These are phyloP conservation scores for Cystobasidiaceae sp. DNA, from an alignment of 1,284 basidiomycete species.

Conservation along the genomic window DNA sequence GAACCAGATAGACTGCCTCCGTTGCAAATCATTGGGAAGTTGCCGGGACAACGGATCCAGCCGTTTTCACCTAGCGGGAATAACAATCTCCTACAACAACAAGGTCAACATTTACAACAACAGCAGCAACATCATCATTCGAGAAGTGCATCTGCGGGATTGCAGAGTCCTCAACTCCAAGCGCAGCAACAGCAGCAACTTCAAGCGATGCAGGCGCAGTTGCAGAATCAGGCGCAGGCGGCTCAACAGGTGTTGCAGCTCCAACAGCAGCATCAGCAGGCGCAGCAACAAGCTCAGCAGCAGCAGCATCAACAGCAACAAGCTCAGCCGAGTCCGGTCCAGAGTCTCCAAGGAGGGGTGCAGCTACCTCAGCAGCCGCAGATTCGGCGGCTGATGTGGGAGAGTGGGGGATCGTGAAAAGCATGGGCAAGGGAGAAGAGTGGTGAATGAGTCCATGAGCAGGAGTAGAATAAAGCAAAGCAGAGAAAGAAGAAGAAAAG, in stretches of 20 bases:
- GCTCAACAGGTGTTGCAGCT: background rate
- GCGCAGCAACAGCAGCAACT: slow-evolving; percentile 5
- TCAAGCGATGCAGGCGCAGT: background rate
- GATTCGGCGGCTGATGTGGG: slow-evolving; percentile 27
- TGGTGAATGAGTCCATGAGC: background rate
- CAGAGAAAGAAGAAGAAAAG: no score
- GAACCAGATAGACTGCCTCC: slow-evolving; percentile 37
- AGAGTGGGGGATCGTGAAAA: slow-evolving; percentile 11
- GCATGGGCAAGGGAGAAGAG: background rate
- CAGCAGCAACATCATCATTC: background rate
- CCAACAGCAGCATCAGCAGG: background rate
- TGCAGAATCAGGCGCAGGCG: background rate
- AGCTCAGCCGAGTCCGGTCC: background rate
- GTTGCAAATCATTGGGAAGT: slow-evolving; percentile 35
- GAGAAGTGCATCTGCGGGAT: background rate
- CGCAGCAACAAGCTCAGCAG: background rate
- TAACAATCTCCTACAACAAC: no score
- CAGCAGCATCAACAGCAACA: background rate
- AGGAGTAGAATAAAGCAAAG: slow-evolving; percentile 43
- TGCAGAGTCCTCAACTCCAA: background rate
- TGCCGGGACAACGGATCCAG: slow-evolving; percentile 26
- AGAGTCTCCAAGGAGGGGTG: background rate
- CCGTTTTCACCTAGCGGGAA: background rate
- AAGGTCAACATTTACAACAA: background rate
- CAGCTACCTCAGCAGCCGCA: slow-evolving; percentile 21